Evolutionary conservation across 805 yeast genomes (phyloP).

Genomic region (Blastobotrys parvus): DNA sequence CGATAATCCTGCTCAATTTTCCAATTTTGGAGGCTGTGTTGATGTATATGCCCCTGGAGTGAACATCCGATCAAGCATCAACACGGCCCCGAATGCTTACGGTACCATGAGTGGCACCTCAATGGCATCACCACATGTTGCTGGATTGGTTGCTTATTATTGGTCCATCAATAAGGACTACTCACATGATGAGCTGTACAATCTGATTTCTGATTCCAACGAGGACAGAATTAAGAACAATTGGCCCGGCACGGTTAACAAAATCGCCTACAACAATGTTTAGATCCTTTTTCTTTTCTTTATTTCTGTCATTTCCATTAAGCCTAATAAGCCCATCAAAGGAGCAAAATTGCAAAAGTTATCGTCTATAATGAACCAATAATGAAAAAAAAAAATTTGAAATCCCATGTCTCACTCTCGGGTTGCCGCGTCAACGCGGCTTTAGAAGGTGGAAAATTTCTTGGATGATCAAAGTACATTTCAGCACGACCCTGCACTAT

Average conservation of each 20-base stretch:
- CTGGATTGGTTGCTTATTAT: conserved; percentile 85
- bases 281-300: too few relatives aligned
- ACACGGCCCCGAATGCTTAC: conserved; percentile 21
- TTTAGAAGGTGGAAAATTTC: background rate
- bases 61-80: conserved; percentile 56
- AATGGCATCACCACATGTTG: conserved; percentile 96
- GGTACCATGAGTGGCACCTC: conserved; percentile 73
- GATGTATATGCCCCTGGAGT: conserved; percentile 97
- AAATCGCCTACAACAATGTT: conserved; percentile 19
- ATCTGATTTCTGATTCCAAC: conserved; percentile 14
- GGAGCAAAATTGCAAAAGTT: too few relatives aligned
- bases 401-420: too few relatives aligned
- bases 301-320: too few relatives aligned
- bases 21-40: conserved; percentile 93
- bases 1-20: conserved; percentile 89
- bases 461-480: background rate
- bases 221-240: conserved; percentile 9
- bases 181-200: conserved; percentile 11
- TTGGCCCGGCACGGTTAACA: conserved; percentile 13
- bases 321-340: too few relatives aligned
- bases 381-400: too few relatives aligned
- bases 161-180: conserved; percentile 72
- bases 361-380: too few relatives aligned
- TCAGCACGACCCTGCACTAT: background rate
- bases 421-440: too few relatives aligned